Percentiles rank a stretch among this genome's conserved stretches.
These are phyloP conservation scores for Leishmania braziliensis DNA, from an alignment of 208 protist species.

Conservation along the genomic window DNA sequence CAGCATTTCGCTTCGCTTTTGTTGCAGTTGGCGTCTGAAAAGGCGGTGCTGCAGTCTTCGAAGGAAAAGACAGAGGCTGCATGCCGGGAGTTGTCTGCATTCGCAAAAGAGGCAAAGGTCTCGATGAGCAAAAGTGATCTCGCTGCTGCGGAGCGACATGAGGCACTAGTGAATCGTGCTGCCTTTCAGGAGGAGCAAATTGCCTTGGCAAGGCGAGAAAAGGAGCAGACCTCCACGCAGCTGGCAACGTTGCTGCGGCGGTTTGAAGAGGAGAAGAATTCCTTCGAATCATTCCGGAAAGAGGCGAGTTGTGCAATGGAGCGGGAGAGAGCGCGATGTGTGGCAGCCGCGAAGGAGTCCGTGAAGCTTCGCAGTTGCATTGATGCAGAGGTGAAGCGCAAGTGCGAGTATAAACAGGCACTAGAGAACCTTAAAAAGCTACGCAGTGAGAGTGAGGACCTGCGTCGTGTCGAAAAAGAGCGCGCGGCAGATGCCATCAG, in stretches of 20 bases:
- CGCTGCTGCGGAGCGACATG: conserved; percentile 33
- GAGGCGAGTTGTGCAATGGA: conserved; percentile 18
- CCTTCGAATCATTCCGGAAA: conserved; percentile 14
- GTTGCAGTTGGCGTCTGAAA: not conserved
- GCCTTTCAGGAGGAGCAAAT: conserved; percentile 20
- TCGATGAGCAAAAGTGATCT: conserved; percentile 27
- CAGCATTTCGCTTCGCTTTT: not conserved
- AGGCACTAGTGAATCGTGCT: conserved; percentile 20
- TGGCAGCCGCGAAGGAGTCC: conserved; percentile 27
- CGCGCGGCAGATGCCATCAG: conserved; percentile 60
- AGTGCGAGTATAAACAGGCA: conserved; percentile 81
- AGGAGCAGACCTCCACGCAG: conserved; percentile 11
- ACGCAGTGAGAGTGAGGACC: conserved; percentile 62
- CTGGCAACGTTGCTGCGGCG: conserved; percentile 26
- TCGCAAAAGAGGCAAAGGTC: conserved; percentile 36
- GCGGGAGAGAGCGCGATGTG: conserved; percentile 21
- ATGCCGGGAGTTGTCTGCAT: conserved; percentile 35
- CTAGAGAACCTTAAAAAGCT: conserved; percentile 64
- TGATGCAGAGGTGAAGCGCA: conserved; percentile 70
- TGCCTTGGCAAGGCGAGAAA: conserved; percentile 8
- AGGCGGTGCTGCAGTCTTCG: not conserved
- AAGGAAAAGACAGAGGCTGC: conserved; percentile 26
- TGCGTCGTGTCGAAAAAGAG: conserved; percentile 58
- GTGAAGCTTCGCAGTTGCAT: conserved; percentile 54
- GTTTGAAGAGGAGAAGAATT: conserved; percentile 33